Percentiles rank a stretch among this genome's conserved stretches.
phyloP scores from a whole-genome alignment of 768 basidiomycete species.

The Megacollybia marginata region DNA sequence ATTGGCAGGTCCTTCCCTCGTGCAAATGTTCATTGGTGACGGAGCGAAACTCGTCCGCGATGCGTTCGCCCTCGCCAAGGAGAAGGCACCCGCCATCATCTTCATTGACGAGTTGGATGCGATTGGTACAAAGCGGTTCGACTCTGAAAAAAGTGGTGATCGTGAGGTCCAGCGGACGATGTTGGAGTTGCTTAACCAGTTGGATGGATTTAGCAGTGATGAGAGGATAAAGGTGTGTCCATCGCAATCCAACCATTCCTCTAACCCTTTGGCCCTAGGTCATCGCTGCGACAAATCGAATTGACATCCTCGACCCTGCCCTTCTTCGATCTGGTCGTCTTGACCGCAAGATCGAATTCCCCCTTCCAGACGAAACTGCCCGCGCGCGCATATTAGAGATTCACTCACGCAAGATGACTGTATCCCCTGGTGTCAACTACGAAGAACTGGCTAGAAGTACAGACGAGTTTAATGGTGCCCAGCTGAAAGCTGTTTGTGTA shows the following conservation, averaged over 20 bases:
- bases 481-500: conserved; percentile 95
- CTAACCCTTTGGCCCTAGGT: conserved; percentile 45
- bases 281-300: conserved; percentile 97
- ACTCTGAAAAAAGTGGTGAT: conserved; percentile 98
- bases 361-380: conserved; percentile 93
- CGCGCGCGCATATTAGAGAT: conserved; percentile 95
- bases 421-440: conserved; percentile 84
- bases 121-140: conserved; percentile 98
- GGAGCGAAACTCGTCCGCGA: conserved; percentile 98
- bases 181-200: conserved; percentile 95
- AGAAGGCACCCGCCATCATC: conserved; percentile 98
- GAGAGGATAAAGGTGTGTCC: conserved; percentile 85
- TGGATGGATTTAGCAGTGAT: conserved; percentile 96
- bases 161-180: conserved; percentile 99
- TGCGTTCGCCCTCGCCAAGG: conserved; percentile 95
- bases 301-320: conserved; percentile 96
- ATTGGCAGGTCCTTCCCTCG: conserved; percentile 93
- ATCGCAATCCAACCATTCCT: neutral
- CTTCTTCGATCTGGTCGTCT: conserved; percentile 97
- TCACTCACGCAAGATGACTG: conserved; percentile 94
- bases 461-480: conserved; percentile 97
- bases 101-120: conserved; percentile 98
- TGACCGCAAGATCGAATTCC: conserved; percentile 98
- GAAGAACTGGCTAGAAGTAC: conserved; percentile 95
- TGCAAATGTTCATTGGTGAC: conserved; percentile 99